phyloP scores from a whole-genome alignment of 1,284 basidiomycete species.

The Stygiomarasmius scandens region DNA sequence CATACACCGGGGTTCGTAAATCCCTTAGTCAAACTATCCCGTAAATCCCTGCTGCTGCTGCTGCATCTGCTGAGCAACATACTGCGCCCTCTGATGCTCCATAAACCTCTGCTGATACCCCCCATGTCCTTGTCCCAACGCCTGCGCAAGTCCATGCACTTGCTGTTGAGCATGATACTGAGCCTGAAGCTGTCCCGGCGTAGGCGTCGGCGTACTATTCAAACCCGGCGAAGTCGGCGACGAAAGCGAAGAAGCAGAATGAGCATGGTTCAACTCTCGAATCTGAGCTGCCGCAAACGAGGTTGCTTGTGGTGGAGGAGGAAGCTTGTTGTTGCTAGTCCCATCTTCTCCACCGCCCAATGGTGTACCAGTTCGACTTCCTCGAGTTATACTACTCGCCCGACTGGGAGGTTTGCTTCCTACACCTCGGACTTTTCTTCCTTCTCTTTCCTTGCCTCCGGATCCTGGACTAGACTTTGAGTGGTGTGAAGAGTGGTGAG shows the following conservation, averaged over 20 bases:
- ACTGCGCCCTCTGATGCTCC: slow-evolving; percentile 18
- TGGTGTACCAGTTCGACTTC: slow-evolving; percentile 38
- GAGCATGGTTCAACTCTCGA: too few relatives aligned
- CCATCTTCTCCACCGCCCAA: slow-evolving; percentile 9
- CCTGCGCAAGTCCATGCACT: too few relatives aligned
- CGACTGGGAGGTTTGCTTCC: slow-evolving; percentile 35
- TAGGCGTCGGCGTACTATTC: slow-evolving; percentile 1
- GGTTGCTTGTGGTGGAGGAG: too few relatives aligned
- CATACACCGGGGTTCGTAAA: background rate
- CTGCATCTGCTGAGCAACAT: slow-evolving; percentile 16
- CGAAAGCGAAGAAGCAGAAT: too few relatives aligned
- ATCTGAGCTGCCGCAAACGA: background rate
- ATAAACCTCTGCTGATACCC: slow-evolving; percentile 19
- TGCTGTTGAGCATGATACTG: too few relatives aligned
- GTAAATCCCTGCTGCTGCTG: background rate
- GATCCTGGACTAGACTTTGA: too few relatives aligned
- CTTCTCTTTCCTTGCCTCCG: slow-evolving; percentile 4
- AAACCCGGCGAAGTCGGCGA: too few relatives aligned
- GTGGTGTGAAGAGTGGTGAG: background rate
- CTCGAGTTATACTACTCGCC: slow-evolving; percentile 34
- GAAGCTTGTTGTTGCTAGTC: background rate
- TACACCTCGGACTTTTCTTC: slow-evolving; percentile 17
- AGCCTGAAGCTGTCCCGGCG: slow-evolving; percentile 9
- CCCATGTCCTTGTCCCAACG: slow-evolving; percentile 10
- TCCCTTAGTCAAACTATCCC: background rate